Percentiles rank a stretch among this genome's conserved stretches.
Conservation (phyloP, 2,329 filamentous ascomycete genomes). For the Scorias spongiosa region DNA sequence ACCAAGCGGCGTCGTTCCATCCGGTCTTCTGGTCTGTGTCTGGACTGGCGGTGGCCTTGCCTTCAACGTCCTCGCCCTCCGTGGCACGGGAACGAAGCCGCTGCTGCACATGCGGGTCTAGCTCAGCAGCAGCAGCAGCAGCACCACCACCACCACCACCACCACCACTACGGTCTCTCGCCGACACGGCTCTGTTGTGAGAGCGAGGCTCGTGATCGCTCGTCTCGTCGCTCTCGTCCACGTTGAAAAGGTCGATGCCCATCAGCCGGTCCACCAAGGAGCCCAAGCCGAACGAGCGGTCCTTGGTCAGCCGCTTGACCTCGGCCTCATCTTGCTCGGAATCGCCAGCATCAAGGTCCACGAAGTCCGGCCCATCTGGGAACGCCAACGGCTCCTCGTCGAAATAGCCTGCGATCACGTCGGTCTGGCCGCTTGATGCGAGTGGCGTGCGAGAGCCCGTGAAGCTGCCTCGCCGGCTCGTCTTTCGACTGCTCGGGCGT, state of each 20-base stretch:
- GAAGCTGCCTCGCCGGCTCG: slow-evolving; percentile 24
- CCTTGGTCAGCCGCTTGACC: slow-evolving; percentile 34
- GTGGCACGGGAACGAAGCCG: slow-evolving; percentile 9
- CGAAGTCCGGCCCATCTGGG: slow-evolving; percentile 33
- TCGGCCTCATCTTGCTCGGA: slow-evolving; percentile 36
- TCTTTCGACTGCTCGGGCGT: slow-evolving; percentile 23
- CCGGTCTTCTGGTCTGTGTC: slow-evolving; percentile 29
- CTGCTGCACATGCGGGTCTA: slow-evolving; percentile 20
- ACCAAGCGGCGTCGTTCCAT: slow-evolving; percentile 45
- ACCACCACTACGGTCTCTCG: slow-evolving; percentile 11
- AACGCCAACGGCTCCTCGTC: slow-evolving; percentile 8
- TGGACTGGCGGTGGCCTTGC: slow-evolving; percentile 14
- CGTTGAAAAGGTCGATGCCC: slow-evolving; percentile 41
- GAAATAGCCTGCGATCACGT: slow-evolving; percentile 15
- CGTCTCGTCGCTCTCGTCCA: slow-evolving; percentile 34
- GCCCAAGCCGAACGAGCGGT: slow-evolving; percentile 40
- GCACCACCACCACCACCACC: no score
- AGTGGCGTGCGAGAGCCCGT: slow-evolving; percentile 23
- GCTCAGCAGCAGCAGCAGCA: slow-evolving; percentile 8
- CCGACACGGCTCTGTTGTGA: slow-evolving; percentile 13
- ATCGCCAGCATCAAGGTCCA: slow-evolving; percentile 28
- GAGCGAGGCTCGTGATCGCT: slow-evolving; percentile 16
- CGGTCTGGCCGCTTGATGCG: slow-evolving; percentile 3
- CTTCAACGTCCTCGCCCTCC: slow-evolving; percentile 5
- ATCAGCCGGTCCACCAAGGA: slow-evolving; percentile 42